These are phyloP conservation scores for Backusella australiensis DNA, from an alignment of 192 early-diverging fungal genomes.

Conservation along the genomic window DNA sequence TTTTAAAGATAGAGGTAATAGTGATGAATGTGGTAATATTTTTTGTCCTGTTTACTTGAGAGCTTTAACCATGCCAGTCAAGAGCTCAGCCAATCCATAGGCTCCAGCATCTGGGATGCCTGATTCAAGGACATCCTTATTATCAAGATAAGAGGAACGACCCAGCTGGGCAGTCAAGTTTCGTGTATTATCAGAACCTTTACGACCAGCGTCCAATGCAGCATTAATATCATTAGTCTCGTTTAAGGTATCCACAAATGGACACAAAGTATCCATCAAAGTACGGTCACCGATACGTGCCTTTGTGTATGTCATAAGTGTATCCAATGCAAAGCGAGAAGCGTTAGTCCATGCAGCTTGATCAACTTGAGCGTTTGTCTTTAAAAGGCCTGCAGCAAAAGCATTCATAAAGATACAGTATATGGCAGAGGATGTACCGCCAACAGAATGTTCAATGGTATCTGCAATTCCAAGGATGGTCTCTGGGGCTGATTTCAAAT, in stretches of 20 bases:
- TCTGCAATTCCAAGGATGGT: conserved; percentile 50
- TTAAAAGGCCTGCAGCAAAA: conserved; percentile 47
- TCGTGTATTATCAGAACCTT: conserved; percentile 55
- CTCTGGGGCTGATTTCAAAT: conserved; percentile 6
- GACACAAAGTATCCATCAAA: conserved; percentile 67
- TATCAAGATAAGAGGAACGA: conserved; percentile 60
- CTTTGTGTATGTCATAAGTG: conserved; percentile 62
- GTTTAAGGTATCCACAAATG: conserved; percentile 53
- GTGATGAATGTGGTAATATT: neutral
- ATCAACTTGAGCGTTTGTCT: conserved; percentile 13
- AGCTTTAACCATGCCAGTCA: conserved; percentile 42
- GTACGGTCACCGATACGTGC: conserved; percentile 74
- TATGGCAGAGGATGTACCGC: conserved; percentile 76
- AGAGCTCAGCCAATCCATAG: conserved; percentile 54
- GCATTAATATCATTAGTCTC: conserved; percentile 36
- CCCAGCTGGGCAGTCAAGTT: conserved; percentile 61
- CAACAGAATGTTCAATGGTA: conserved; percentile 72
- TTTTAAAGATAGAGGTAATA: neutral
- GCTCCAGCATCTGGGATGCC: conserved; percentile 59
- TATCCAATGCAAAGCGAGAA: conserved; percentile 54
- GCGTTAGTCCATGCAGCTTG: conserved; percentile 33
- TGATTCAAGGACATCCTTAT: conserved; percentile 35
- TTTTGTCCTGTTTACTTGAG: neutral
- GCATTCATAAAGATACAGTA: conserved; percentile 76
- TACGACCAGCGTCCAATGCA: conserved; percentile 50